Evolutionary conservation across 106 monocot species (phyloP), one percentile per base, ranked within the genome.

Genomic region (Narthecium ossifragum): DNA sequence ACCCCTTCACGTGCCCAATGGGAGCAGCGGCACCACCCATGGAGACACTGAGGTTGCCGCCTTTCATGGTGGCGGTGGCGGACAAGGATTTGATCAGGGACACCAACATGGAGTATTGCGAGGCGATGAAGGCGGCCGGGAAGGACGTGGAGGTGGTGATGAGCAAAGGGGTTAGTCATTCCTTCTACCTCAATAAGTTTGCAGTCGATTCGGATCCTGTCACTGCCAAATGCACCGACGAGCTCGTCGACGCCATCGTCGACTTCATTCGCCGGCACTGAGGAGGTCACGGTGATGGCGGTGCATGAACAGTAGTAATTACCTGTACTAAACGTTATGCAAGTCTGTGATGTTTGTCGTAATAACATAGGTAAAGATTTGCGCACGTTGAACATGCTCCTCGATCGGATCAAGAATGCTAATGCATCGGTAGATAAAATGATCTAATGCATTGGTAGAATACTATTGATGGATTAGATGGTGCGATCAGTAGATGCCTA

Each of bases 1-100:
- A 91, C 56, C 85, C 82, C 6, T 71, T 65, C 63, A 82, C 79
- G 0, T 91, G 85, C 43, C 90, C 85, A 3, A 91, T 91, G 85
- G 85, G 85, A 13, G 64, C 36, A 25, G 36, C 12, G 34, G 85
- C 71, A 27, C 66, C 76, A 43, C 39, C 57, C 21, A 51, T 79
- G 67, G 75, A 75, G 47, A 22, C 6, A 25, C 43, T 86, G 21
- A 36, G 50, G 50, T 34, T 92, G 46, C 83, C 86, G 8, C 80
- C 86, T 8, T 46, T 83, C 29, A 31, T 92, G 66, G 83, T 92
- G 18, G 76, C 41, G 15, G 83, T 86, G 62, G 86, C 83, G 3
- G 91, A 79, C 60, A 26, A 45, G 8, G 80, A 92, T 62, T 54
- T 86, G 65, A 51, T 92, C 9, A 50, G 69, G 45, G 83, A 86